Percentiles rank a stretch among this genome's conserved stretches.
phyloP scores from a whole-genome alignment of 805 yeast genomes.

The Cyberlindnera mrakii region DNA sequence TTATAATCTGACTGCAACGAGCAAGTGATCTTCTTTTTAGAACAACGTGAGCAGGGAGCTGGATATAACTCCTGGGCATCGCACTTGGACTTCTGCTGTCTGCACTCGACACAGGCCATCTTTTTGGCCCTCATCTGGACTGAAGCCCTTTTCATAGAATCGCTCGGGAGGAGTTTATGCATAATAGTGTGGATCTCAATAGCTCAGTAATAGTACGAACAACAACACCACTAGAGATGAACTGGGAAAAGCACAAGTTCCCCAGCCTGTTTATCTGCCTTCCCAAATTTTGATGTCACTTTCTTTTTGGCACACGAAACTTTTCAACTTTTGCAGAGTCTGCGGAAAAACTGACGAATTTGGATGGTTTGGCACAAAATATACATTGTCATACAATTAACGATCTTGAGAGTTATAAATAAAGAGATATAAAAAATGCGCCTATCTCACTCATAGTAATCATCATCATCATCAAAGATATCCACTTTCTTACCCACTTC shows the following conservation, averaged over 20 bases:
- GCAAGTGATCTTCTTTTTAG: conserved; percentile 63
- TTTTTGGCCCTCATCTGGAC: conserved; percentile 32
- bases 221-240: no score
- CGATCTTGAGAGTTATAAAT: background rate
- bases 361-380: no score
- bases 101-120: conserved; percentile 91
- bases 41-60: conserved; percentile 76
- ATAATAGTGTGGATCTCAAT: background rate
- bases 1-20: conserved; percentile 75
- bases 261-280: background rate
- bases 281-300: background rate
- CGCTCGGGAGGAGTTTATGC: background rate
- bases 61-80: conserved; percentile 78
- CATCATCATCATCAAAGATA: conserved; percentile 12
- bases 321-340: no score
- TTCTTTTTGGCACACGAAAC: no score
- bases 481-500: conserved; percentile 33
- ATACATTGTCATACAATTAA: no score
- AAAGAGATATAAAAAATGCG: background rate
- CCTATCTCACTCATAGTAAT: background rate
- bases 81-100: conserved; percentile 91
- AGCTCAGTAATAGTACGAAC: no score
- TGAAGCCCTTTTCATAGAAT: background rate
- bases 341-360: no score
- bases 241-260: background rate